Percentiles rank a stretch among this genome's conserved stretches.
Evolutionary conservation across 108 stramenopile species (phyloP).

Genomic region (Cyclotella distinguenda): DNA sequence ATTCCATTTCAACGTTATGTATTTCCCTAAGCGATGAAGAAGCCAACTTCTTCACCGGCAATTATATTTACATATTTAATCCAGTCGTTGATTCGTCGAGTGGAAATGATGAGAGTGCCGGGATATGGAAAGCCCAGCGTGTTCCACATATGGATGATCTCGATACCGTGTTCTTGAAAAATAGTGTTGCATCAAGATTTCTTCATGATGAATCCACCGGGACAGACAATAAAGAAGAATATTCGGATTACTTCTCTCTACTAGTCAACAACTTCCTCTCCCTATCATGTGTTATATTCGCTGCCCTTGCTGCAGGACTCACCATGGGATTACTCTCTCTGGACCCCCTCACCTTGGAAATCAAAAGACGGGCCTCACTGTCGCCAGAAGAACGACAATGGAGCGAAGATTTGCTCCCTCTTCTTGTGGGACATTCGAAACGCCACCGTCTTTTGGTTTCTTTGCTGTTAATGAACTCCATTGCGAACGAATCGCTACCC

Average conservation of each 20-base stretch:
- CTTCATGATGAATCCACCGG: slow-evolving; percentile 1
- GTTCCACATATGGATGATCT: neutral
- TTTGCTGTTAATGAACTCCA: slow-evolving; percentile 89
- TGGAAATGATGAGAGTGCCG: neutral
- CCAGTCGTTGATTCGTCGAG: no score
- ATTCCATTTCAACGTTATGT: neutral
- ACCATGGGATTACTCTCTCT: slow-evolving; percentile 91
- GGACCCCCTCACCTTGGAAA: slow-evolving; percentile 82
- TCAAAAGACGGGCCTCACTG: slow-evolving; percentile 64
- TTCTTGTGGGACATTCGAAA: slow-evolving; percentile 68
- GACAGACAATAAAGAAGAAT: slow-evolving; percentile 4
- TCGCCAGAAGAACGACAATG: slow-evolving; percentile 45
- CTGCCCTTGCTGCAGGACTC: slow-evolving; percentile 91
- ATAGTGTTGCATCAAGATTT: neutral
- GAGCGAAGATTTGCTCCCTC: slow-evolving; percentile 60
- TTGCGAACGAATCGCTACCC: slow-evolving; percentile 93
- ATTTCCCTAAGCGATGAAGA: neutral
- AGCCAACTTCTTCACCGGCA: neutral
- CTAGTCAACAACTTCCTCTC: slow-evolving; percentile 46
- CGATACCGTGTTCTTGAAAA: neutral
- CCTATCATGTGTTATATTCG: slow-evolving; percentile 69
- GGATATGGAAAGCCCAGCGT: neutral
- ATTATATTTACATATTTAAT: slow-evolving; percentile 3
- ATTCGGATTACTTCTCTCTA: slow-evolving; percentile 16
- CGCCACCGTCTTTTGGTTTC: slow-evolving; percentile 90